Base-by-base conservation (phyloP, 108 stramenopile species). In the Bacterosira constricta region DNA sequence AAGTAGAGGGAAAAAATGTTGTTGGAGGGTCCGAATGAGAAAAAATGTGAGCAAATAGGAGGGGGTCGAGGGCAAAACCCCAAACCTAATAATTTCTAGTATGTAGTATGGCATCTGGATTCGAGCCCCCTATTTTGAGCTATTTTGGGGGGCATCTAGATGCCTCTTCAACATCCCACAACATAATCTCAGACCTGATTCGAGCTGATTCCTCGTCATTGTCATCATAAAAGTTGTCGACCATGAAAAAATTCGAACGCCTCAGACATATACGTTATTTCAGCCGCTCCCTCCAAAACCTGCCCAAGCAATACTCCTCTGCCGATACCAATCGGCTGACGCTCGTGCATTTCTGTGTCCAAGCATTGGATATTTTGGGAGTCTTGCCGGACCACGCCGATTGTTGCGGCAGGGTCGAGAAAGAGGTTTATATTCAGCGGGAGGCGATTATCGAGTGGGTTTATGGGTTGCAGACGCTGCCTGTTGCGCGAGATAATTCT, bases 261-360 rank as follows among this genome's bases (percentile, higher is more conserved):
- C 63, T 80, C 29, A 78, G 90, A 0, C 87, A 88, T 47, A 78
- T 88, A 11, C 68, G 71, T 1, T 90, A 88, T 69, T 86, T 90
- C 75, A 35, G 69, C 42, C 63, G 62, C 41, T 85, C 75, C 42
- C 71, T 90, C 68, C 69, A 51, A 52, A 63, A 74, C 23, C 35
- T 90, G 8, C 85, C 90, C 2, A 62, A 54, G 31, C 65, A 74
- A 54, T 90, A 90, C 56, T 58, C 62, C 32, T 62, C 60, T 25
- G 64, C 87, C 11, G 90, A 90, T 69, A 85, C 84, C n/a, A 90
- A 88, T 74, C 87, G 90, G 7, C 49, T 90, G 53, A 90, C 87
- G n/a, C 64, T 90, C 64, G 84, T 85, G 9, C 87, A 90, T 66
- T 90, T 90, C 72, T 67, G 73, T 31, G 80, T 87, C n/a, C 89